Base-by-base conservation (phyloP, 768 basidiomycete genomes). In the Amanita rubescens region DNA sequence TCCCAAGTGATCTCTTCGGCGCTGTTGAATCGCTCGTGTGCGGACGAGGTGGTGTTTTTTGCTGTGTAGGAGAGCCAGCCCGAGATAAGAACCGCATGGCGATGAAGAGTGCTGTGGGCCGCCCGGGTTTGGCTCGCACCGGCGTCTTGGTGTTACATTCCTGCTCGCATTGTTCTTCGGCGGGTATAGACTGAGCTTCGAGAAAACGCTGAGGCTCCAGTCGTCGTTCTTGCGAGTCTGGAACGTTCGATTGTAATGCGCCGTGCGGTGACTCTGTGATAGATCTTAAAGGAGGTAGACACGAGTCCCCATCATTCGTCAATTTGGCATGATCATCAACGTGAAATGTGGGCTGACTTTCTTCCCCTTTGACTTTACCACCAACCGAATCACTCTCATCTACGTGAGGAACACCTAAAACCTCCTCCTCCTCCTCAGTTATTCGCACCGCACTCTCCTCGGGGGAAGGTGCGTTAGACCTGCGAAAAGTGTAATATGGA, bases 331-430 rank as follows among this genome's bases (percentile, higher is more conserved):
- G 32, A 27, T 46, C 43, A 46, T 53, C 52, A 53, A 53, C 52
- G 43, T 30, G 25, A 53, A 53, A 53, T 22, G 52, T 53, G 33
- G 52, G 52, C 52, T 53, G 52, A 53, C 52, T 53, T 53, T 53
- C 52, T 12, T 46, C 52, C 27, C 35, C 49, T 5, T 12, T 34
- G 38, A 27, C 41, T 52, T 35, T 44, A 39, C 4, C 27, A 14
- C 20, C 51, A 17, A 27, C 17, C 41, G 9, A 17, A 22, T 17
- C 42, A 19, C 41, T 37, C 14, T 19, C 34, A 25, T 3, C 3
- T 8, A 25, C 33, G 15, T 38, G 42, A 5, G 22, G 11, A 27
- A 17, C 42, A 33, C 34, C 34, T 22, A 22, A 12, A 22, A 43
- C 37, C 43, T 25, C 43, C 33, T 37, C 37, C 43, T 25, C 43